Conservation (phyloP, 176 grass and related monocot species). For the Aegilops longissima region DNA sequence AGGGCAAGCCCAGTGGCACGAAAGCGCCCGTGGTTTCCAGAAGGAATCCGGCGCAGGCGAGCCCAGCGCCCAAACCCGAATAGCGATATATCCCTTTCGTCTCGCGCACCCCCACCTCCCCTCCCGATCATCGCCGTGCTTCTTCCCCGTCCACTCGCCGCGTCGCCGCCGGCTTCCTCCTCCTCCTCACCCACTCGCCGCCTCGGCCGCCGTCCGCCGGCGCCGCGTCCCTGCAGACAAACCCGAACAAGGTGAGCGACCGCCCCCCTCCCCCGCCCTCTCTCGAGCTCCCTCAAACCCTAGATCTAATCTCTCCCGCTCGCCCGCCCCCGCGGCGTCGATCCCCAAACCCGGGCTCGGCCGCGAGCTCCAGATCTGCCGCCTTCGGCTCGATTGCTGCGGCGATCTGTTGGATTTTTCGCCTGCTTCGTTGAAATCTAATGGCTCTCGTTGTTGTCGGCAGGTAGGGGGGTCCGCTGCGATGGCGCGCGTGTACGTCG, state of each 20-base stretch:
- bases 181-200: neutral
- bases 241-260: constrained; percentile 12
- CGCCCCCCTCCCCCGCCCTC: neutral
- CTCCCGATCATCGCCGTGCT: neutral
- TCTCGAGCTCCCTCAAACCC: neutral
- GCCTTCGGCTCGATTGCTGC: neutral
- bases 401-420: neutral
- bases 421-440: neutral
- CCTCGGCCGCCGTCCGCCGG: neutral
- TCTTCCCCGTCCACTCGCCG: neutral
- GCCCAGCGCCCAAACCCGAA: neutral
- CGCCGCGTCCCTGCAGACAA: neutral
- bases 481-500: constrained; percentile 82
- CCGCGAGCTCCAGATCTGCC: neutral
- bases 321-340: neutral
- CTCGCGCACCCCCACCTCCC: neutral
- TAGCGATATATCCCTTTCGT: neutral
- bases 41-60: neutral
- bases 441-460: neutral
- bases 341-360: neutral
- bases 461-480: constrained; percentile 3
- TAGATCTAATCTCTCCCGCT: constrained; percentile 16
- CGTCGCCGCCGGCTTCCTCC: neutral
- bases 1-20: too few relatives aligned
- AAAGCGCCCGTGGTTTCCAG: neutral